Percentiles rank a stretch among this genome's conserved stretches.
phyloP scores from a whole-genome alignment of 768 basidiomycete species.

The Panaeolus papilionaceus region DNA sequence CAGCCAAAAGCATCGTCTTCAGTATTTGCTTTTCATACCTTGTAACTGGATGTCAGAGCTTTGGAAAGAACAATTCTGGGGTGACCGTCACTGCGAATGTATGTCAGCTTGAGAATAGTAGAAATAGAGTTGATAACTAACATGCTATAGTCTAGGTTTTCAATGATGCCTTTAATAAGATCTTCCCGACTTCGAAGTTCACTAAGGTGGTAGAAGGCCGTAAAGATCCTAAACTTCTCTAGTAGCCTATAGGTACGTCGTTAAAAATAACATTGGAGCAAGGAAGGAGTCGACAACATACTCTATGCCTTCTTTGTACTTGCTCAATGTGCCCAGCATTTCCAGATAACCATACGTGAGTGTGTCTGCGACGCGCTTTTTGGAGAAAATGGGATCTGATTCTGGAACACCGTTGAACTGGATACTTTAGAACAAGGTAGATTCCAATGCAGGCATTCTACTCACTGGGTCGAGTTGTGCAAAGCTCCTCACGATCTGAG shows the following conservation, averaged over 20 bases:
- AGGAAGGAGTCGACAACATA: conserved; percentile 43
- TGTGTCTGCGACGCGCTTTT: conserved; percentile 79
- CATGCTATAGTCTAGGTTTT: conserved; percentile 92
- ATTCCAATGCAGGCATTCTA: conserved; percentile 13
- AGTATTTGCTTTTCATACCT: conserved; percentile 48
- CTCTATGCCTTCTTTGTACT: conserved; percentile 89
- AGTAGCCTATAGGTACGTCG: conserved; percentile 62
- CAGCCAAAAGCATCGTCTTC: neutral
- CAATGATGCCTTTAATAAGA: conserved; percentile 88
- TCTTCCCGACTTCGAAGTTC: conserved; percentile 93
- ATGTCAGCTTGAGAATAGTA: conserved; percentile 20
- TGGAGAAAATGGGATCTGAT: conserved; percentile 85
- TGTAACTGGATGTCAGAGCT: conserved; percentile 92
- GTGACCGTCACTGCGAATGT: conserved; percentile 83
- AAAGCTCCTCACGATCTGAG: conserved; percentile 86
- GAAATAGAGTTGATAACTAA: conserved; percentile 42
- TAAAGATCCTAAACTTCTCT: conserved; percentile 93
- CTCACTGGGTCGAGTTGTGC: conserved; percentile 91
- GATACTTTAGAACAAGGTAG: neutral
- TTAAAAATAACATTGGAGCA: neutral
- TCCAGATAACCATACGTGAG: conserved; percentile 94
- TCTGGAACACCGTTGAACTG: conserved; percentile 78
- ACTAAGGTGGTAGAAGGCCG: conserved; percentile 93
- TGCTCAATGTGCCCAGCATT: conserved; percentile 92
- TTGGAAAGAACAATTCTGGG: conserved; percentile 93